Percentiles rank a stretch among this genome's conserved stretches.
Evolutionary conservation across 2,329 filamentous ascomycete genomes (phyloP).

Genomic region (Diplodia corticola): DNA sequence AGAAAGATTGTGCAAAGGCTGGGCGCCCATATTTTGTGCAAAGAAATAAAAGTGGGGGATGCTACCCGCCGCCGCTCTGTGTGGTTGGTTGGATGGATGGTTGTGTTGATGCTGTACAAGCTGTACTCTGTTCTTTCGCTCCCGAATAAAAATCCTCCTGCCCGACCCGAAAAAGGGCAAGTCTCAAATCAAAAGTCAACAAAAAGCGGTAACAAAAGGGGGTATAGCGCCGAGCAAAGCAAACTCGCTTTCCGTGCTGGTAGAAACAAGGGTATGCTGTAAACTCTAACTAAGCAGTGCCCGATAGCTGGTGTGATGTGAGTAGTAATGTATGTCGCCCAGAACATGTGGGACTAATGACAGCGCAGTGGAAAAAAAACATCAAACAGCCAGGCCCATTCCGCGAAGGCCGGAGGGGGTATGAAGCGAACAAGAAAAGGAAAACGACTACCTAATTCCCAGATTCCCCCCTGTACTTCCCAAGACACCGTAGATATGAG

Average conservation of each 20-base stretch:
- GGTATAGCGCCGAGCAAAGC: slow-evolving; percentile 21
- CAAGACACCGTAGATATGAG: slow-evolving; percentile 20
- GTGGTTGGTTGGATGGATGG: not conserved
- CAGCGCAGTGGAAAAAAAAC: slow-evolving; percentile 14
- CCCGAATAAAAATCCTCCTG: not conserved
- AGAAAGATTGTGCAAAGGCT: slow-evolving; percentile 5
- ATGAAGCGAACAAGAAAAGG: slow-evolving; percentile 23
- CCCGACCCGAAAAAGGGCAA: slow-evolving; percentile 1
- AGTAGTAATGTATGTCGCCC: slow-evolving; percentile 17
- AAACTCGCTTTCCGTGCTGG: slow-evolving; percentile 20
- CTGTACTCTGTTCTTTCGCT: slow-evolving; percentile 11
- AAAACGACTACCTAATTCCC: slow-evolving; percentile 20
- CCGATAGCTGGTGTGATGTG: slow-evolving; percentile 16
- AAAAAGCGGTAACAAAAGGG: slow-evolving; percentile 19
- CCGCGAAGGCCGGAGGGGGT: slow-evolving; percentile 20
- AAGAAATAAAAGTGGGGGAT: not conserved
- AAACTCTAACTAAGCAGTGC: slow-evolving; percentile 16
- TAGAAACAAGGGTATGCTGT: slow-evolving; percentile 20
- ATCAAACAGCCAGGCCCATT: slow-evolving; percentile 21
- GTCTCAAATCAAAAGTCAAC: slow-evolving; percentile 17
- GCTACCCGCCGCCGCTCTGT: slow-evolving; percentile 5
- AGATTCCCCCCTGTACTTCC: slow-evolving; percentile 6
- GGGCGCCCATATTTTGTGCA: not conserved
- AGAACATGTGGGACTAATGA: slow-evolving; percentile 1
- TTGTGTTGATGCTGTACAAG: slow-evolving; percentile 12